Conservation (phyloP, 1,284 basidiomycete genomes). For the Marasmius oreades region DNA sequence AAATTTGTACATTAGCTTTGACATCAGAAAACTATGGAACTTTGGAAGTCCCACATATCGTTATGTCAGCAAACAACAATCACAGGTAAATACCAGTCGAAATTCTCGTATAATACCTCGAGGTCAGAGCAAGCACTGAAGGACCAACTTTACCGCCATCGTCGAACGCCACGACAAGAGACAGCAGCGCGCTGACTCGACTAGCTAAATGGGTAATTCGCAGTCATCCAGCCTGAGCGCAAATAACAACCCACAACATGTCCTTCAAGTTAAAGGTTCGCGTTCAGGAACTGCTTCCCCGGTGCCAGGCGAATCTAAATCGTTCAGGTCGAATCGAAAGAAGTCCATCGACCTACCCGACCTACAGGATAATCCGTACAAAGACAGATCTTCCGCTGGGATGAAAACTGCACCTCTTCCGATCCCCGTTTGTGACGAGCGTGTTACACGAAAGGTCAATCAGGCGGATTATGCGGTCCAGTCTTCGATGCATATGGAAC, state of each 20-base stretch:
- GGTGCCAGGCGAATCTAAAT: background rate
- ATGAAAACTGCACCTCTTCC: background rate
- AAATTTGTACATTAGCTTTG: slow-evolving; percentile 1
- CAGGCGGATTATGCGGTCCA: slow-evolving; percentile 2
- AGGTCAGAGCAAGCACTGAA: background rate
- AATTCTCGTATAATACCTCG: background rate
- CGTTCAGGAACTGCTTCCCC: slow-evolving; percentile 4
- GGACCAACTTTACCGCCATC: background rate
- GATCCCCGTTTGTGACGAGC: background rate
- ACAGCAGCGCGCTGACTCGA: background rate
- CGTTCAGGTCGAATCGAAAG: background rate
- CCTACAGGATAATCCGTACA: background rate
- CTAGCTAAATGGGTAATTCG: background rate
- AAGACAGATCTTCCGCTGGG: background rate
- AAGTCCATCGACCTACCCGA: slow-evolving; percentile 3
- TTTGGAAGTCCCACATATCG: background rate
- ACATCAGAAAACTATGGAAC: background rate
- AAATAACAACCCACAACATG: background rate
- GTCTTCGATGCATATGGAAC: background rate
- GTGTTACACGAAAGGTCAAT: background rate
- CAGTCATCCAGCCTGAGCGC: background rate
- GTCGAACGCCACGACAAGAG: background rate
- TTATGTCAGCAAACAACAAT: slow-evolving; percentile 2
- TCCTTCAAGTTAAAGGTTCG: background rate
- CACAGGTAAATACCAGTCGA: background rate